phyloP scores from a whole-genome alignment of 352 stramenopile species.

The Globisporangium spinosum region DNA sequence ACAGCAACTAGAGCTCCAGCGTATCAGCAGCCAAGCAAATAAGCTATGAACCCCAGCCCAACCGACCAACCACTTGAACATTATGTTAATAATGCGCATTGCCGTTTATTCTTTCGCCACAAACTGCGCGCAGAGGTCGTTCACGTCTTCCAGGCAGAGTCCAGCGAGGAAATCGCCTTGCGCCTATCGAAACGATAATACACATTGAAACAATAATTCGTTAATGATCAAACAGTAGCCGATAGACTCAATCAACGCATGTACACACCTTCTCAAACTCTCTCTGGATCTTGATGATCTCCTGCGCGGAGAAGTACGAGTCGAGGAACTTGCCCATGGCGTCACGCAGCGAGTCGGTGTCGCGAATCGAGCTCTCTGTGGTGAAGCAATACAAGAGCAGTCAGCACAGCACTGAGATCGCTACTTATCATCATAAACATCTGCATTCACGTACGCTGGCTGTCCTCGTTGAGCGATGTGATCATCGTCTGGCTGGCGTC shows the following conservation, averaged over 20 bases:
- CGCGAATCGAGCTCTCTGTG: conserved; percentile 28
- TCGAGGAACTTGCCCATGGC: conserved; percentile 64
- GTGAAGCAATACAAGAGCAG: not conserved
- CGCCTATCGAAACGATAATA: conserved; percentile 19
- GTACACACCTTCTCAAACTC: conserved; percentile 54
- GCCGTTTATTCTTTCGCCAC: conserved; percentile 13
- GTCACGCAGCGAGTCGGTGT: conserved; percentile 37
- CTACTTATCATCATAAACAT: not conserved
- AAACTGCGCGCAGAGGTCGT: conserved; percentile 74
- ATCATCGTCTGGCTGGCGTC: conserved; percentile 14
- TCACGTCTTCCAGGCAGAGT: conserved; percentile 60
- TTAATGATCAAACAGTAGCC: not conserved
- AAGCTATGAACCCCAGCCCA: not conserved
- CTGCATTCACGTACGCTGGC: conserved; percentile 8
- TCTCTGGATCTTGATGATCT: conserved; percentile 54
- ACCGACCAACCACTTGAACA: not conserved
- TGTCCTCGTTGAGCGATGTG: conserved; percentile 7
- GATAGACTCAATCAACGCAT: not conserved
- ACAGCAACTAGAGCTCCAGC: not conserved
- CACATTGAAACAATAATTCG: not conserved
- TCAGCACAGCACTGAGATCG: not conserved
- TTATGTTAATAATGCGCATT: not conserved
- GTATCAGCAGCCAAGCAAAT: not conserved
- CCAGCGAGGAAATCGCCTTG: conserved; percentile 53
- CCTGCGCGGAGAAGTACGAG: conserved; percentile 55